A percentile compares a stretch with the other conserved stretches of the same genome.
phyloP scores from a whole-genome alignment of 1,284 basidiomycete genomes.

The Somion occarium region DNA sequence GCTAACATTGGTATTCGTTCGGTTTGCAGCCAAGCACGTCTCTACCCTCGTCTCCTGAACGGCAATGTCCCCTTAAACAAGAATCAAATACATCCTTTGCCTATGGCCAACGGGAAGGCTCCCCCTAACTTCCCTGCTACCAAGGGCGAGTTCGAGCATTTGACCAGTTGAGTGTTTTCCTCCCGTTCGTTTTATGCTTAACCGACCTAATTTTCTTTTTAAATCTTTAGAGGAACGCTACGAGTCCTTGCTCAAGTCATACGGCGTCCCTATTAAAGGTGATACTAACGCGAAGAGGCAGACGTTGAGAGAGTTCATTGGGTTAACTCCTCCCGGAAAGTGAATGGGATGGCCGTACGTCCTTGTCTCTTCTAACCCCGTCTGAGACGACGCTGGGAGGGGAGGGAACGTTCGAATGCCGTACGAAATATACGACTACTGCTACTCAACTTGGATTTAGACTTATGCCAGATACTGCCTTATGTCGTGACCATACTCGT shows the following conservation, averaged over 20 bases:
- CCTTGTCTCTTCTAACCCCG: too few species aligned
- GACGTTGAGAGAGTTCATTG: conserved; percentile 32
- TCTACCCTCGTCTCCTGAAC: conserved; percentile 33
- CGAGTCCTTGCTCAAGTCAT: conserved; percentile 32
- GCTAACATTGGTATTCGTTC: not conserved
- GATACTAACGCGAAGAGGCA: conserved; percentile 34
- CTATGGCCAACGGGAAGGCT: conserved; percentile 30
- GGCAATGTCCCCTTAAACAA: conserved; percentile 28
- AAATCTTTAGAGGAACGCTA: conserved; percentile 37
- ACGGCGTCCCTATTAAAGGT: conserved; percentile 29
- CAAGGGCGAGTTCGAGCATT: conserved; percentile 37
- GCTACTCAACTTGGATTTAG: too few species aligned
- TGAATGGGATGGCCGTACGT: too few species aligned
- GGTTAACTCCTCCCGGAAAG: conserved; percentile 24
- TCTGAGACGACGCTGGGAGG: too few species aligned
- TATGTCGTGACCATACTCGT: too few species aligned
- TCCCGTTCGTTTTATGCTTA: not conserved
- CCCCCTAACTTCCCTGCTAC: conserved; percentile 34
- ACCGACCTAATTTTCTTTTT: not conserved
- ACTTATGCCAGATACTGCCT: too few species aligned
- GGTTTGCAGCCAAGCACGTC: conserved; percentile 27
- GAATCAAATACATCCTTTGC: conserved; percentile 26
- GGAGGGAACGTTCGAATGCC: too few species aligned
- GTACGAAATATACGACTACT: too few species aligned
- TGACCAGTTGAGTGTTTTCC: conserved; percentile 30